Evolutionary conservation across 2,329 filamentous ascomycete species (phyloP).

Genomic region (Colletotrichum agaves): DNA sequence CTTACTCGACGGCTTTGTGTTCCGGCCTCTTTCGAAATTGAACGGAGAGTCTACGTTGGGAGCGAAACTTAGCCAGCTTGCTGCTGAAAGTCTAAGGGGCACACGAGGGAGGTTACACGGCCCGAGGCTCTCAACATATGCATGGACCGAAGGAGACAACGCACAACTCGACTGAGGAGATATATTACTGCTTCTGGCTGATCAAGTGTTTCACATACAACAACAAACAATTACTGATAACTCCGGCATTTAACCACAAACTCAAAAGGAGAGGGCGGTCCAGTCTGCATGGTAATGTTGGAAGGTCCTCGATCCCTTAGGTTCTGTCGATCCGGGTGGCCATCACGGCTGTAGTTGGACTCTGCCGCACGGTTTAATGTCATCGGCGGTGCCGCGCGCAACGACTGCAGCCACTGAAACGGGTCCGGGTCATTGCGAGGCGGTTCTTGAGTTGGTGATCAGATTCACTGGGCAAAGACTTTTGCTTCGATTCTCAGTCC

Average conservation of each 20-base stretch:
- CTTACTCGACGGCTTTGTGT: not conserved
- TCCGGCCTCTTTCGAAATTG: not conserved
- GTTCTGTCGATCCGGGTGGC: conserved; percentile 21
- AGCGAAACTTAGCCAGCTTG: not conserved
- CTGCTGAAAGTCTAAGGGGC: too few relatives aligned
- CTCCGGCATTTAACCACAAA: not conserved
- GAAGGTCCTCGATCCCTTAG: conserved; percentile 21
- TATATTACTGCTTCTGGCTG: too few relatives aligned
- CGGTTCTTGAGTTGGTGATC: not conserved
- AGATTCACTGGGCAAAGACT: not conserved
- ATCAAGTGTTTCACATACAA: too few relatives aligned
- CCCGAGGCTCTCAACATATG: too few relatives aligned
- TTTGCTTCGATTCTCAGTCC: conserved; percentile 18
- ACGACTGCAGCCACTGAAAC: not conserved
- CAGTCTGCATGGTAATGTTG: conserved; percentile 29
- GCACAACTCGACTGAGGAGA: too few relatives aligned
- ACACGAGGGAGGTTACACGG: too few relatives aligned
- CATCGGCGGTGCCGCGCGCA: conserved; percentile 18
- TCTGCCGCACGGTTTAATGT: conserved; percentile 24
- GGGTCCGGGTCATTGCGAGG: not conserved
- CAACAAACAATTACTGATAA: too few relatives aligned
- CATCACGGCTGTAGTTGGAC: conserved; percentile 7
- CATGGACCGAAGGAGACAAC: too few relatives aligned
- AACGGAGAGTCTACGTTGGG: not conserved
- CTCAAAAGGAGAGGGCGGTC: too few relatives aligned